A percentile compares a stretch with the other conserved stretches of the same genome.
phyloP scores from a whole-genome alignment of 768 basidiomycete species.

The Tricholoma matsutake region DNA sequence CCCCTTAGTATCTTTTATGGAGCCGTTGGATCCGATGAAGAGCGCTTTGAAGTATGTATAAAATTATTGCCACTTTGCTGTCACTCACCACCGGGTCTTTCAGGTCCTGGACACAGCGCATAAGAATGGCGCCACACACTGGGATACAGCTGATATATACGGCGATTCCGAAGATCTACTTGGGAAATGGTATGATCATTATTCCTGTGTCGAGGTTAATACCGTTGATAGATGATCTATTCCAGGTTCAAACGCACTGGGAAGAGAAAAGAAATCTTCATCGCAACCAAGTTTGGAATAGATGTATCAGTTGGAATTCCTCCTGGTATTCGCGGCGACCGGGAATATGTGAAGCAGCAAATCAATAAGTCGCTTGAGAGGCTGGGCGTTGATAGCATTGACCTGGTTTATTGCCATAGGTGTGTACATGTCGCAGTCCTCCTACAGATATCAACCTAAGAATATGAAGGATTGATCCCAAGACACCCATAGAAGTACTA shows the following conservation, averaged over 20 bases:
- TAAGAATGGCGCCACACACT: conserved; percentile 29
- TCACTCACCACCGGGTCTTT: not conserved
- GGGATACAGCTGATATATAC: conserved; percentile 7
- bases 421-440: conserved; percentile 6
- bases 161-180: not conserved
- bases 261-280: conserved; percentile 47
- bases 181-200: conserved; percentile 1
- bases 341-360: conserved; percentile 33
- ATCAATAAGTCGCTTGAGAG: conserved; percentile 31
- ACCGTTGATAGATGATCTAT: not conserved
- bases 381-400: conserved; percentile 34
- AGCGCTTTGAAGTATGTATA: conserved; percentile 49
- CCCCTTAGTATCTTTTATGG: conserved; percentile 50
- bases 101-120: conserved; percentile 41
- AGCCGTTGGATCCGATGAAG: conserved; percentile 45
- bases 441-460: not conserved
- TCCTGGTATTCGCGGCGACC: conserved; percentile 27
- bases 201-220: too few species aligned
- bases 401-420: conserved; percentile 39
- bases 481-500: conserved; percentile 24
- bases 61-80: not conserved
- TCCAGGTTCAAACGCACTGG: conserved; percentile 38
- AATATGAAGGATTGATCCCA: conserved; percentile 16
- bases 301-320: conserved; percentile 11
- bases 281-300: conserved; percentile 51